A percentile compares a stretch with the other conserved stretches of the same genome.
phyloP scores from a whole-genome alignment of 805 yeast genomes.

The Pichia paraexigua region DNA sequence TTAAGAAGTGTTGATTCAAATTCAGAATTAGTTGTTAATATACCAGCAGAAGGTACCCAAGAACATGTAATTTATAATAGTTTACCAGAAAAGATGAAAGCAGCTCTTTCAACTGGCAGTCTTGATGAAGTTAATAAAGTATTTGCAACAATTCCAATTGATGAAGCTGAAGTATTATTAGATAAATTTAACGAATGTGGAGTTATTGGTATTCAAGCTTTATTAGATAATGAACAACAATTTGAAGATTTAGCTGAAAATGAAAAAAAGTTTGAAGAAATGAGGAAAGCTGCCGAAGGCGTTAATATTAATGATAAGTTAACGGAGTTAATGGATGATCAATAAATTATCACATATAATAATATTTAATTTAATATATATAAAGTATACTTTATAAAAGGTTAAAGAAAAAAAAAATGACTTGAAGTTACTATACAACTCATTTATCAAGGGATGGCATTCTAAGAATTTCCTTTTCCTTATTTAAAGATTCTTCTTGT shows the following conservation, averaged over 20 bases:
- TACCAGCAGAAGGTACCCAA: conserved; percentile 54
- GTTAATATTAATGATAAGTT: conserved; percentile 6
- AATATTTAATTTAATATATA: conserved; percentile 1
- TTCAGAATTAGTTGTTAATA: conserved; percentile 59
- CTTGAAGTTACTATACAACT: not conserved
- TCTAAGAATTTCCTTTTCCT: conserved; percentile 63
- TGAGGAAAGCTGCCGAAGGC: conserved; percentile 10
- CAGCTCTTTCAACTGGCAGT: conserved; percentile 62
- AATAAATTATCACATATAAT: not conserved
- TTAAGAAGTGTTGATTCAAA: conserved; percentile 81
- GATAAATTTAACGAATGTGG: conserved; percentile 73
- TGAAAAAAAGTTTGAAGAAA: conserved; percentile 3
- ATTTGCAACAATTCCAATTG: conserved; percentile 62
- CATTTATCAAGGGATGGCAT: conserved; percentile 63
- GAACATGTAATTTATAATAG: conserved; percentile 48
- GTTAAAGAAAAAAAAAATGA: not conserved
- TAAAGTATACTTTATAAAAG: not conserved
- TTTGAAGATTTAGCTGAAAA: conserved; percentile 48
- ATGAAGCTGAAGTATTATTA: conserved; percentile 72
- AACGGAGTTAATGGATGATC: not conserved
- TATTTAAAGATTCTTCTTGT: conserved; percentile 68
- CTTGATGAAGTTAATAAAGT: conserved; percentile 79
- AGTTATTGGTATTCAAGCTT: conserved; percentile 73
- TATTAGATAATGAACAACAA: conserved; percentile 65
- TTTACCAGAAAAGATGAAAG: conserved; percentile 56